Conservation (phyloP, 2,329 filamentous ascomycete genomes). For the Ophiocordyceps camponoti-rufipedis region DNA sequence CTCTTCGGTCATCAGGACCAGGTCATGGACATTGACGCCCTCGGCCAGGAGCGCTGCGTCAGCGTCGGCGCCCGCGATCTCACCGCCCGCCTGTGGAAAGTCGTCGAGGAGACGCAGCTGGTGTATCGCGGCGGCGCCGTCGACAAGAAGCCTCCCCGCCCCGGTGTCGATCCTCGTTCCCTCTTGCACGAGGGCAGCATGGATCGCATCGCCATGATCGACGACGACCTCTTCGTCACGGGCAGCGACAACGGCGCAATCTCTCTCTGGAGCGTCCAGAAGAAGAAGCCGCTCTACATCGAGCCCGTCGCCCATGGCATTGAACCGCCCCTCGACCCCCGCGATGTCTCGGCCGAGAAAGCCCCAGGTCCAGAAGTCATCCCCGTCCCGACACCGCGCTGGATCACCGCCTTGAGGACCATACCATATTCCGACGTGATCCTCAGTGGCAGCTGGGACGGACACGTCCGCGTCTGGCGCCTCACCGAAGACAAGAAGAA, state of each 20-base stretch:
- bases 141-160: constrained; percentile 28
- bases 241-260: constrained; percentile 82
- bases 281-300: constrained; percentile 85
- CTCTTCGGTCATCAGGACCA: constrained; percentile 91
- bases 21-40: constrained; percentile 65
- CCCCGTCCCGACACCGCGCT: constrained; percentile 53
- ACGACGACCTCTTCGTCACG: constrained; percentile 76
- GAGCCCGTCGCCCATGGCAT: constrained; percentile 70
- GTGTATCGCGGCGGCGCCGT: constrained; percentile 77
- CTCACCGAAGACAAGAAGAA: constrained; percentile 67
- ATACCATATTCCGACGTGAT: constrained; percentile 84
- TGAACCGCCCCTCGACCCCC: constrained; percentile 49
- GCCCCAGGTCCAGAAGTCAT: constrained; percentile 41
- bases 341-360: constrained; percentile 55
- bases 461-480: constrained; percentile 68
- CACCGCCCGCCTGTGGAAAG: constrained; percentile 88
- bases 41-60: constrained; percentile 75
- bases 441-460: constrained; percentile 83
- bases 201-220: constrained; percentile 81
- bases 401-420: constrained; percentile 75
- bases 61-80: constrained; percentile 82
- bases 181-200: constrained; percentile 65
- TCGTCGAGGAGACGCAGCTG: constrained; percentile 84
- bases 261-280: constrained; percentile 72
- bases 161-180: constrained; percentile 27